Conservation (phyloP, 306 rosid genomes). For the Crataegus laevigata region DNA sequence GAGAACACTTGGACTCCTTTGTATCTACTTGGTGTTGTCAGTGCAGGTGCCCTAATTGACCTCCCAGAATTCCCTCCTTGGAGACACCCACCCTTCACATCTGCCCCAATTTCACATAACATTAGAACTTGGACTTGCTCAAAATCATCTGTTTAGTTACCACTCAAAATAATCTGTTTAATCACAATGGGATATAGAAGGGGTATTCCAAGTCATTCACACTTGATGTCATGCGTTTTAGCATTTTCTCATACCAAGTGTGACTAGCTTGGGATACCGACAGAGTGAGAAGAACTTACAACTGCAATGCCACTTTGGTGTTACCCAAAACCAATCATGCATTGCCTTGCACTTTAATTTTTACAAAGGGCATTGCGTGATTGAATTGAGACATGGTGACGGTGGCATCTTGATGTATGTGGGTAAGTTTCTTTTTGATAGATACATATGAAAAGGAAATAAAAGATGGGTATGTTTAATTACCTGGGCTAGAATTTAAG, state of each 20-base stretch:
- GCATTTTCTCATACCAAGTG: background rate
- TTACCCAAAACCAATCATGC: background rate
- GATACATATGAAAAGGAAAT: background rate
- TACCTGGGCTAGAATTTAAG: conserved; percentile 77
- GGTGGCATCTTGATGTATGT: background rate
- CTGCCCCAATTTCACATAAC: conserved; percentile 24
- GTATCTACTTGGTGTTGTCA: conserved; percentile 24
- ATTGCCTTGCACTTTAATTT: background rate
- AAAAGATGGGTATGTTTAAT: background rate
- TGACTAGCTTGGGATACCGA: too few species aligned
- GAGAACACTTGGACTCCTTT: conserved; percentile 88
- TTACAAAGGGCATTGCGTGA: background rate
- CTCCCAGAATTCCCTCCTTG: conserved; percentile 52
- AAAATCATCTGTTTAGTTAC: too few species aligned
- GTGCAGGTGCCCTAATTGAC: conserved; percentile 12
- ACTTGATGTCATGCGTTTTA: background rate
- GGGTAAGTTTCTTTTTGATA: background rate
- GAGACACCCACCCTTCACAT: conserved; percentile 76
- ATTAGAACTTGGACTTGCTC: background rate
- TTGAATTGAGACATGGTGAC: background rate
- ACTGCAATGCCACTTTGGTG: background rate
- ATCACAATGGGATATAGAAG: too few species aligned
- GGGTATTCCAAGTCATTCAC: background rate
- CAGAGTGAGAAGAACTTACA: too few species aligned
- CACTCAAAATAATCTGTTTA: too few species aligned